Conservation (phyloP, 2,329 filamentous ascomycete genomes). For the Ceratocystis papillata region DNA sequence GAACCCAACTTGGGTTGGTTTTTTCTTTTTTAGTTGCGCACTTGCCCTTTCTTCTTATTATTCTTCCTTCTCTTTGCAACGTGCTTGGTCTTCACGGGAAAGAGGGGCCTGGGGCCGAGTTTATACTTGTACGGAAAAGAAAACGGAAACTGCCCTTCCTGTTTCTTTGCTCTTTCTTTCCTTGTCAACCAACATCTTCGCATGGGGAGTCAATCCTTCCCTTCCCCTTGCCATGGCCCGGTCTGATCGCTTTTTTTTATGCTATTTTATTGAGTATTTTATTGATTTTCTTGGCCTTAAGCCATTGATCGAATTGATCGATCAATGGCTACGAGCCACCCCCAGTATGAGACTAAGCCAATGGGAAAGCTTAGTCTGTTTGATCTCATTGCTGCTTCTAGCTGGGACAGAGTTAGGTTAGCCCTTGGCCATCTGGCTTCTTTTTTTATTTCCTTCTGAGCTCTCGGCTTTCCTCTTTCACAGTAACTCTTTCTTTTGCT, state of each 20-base stretch:
- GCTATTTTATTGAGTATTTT: background rate
- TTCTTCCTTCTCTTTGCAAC: background rate
- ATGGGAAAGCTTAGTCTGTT: background rate
- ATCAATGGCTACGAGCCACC: background rate
- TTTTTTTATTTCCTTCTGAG: background rate
- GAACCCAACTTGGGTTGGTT: background rate
- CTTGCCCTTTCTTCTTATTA: background rate
- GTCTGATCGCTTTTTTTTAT: background rate
- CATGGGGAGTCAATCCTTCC: slow-evolving; percentile 3
- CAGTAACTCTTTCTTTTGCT: background rate
- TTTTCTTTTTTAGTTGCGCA: background rate
- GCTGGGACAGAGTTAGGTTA: background rate
- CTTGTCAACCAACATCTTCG: slow-evolving; percentile 15
- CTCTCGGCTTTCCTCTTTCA: slow-evolving; percentile 5
- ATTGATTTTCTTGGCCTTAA: background rate
- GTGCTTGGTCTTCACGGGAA: background rate
- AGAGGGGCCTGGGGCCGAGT: slow-evolving; percentile 9
- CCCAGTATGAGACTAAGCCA: background rate
- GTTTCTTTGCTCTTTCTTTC: background rate
- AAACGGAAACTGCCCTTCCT: slow-evolving; percentile 5
- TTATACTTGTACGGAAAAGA: slow-evolving; percentile 13
- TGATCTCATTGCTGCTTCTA: background rate
- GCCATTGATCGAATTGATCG: background rate
- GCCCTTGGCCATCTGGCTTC: background rate
- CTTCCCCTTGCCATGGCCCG: slow-evolving; percentile 11